phyloP scores from a whole-genome alignment of 2,329 filamentous ascomycete species.

The Cercospora zeina region DNA sequence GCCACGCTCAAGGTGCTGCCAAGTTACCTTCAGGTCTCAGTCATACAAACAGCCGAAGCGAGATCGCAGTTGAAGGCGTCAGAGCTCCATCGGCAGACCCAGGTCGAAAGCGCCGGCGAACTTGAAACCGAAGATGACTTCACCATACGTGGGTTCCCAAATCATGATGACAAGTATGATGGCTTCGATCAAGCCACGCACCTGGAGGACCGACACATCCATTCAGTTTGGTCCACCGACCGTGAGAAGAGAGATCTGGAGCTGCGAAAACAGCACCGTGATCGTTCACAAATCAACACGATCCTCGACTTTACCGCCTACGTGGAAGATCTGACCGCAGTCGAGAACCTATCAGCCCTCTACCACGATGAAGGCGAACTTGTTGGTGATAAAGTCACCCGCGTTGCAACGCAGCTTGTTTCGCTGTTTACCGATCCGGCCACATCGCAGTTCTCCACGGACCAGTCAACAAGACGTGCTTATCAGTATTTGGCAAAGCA shows the following conservation, averaged over 20 bases:
- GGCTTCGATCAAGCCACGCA: neutral
- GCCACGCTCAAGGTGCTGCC: constrained; percentile 27
- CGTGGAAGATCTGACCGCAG: constrained; percentile 20
- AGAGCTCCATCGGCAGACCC: constrained; percentile 9
- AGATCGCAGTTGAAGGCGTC: constrained; percentile 1
- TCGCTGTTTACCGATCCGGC: constrained; percentile 22
- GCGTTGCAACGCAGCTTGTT: constrained; percentile 19
- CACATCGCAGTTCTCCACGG: constrained; percentile 22
- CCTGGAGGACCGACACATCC: neutral
- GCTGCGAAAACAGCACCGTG: neutral
- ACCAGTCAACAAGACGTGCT: constrained; percentile 25
- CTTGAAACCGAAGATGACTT: neutral
- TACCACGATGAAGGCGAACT: neutral
- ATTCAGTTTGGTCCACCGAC: constrained; percentile 20
- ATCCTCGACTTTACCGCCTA: constrained; percentile 19
- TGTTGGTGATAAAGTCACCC: neutral
- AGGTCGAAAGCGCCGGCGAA: neutral
- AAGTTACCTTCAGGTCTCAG: constrained; percentile 8
- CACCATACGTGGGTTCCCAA: neutral
- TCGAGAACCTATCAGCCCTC: neutral
- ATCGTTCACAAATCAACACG: neutral
- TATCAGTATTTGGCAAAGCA: constrained; percentile 30
- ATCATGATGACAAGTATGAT: neutral
- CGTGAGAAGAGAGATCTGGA: constrained; percentile 5
- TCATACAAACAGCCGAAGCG: constrained; percentile 1